These are phyloP conservation scores for Phytophthora sansomeana DNA, from an alignment of 352 stramenopile species.

Conservation along the genomic window DNA sequence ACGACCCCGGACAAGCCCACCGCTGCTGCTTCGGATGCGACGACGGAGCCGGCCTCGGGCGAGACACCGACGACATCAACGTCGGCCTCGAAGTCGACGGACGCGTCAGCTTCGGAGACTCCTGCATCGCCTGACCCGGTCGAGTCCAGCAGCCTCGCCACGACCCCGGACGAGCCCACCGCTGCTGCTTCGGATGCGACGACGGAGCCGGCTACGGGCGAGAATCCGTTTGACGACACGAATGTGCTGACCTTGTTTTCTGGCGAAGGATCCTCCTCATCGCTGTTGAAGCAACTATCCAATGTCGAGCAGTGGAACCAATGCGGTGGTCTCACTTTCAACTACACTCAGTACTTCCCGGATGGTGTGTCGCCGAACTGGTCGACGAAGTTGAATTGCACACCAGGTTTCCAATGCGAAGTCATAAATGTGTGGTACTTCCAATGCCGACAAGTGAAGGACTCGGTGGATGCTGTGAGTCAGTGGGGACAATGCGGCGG, in stretches of 20 bases:
- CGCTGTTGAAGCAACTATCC: not conserved
- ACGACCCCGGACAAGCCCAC: not conserved
- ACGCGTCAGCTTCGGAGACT: not conserved
- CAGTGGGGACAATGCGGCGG: conserved; percentile 43
- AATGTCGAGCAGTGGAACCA: conserved; percentile 32
- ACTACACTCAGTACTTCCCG: conserved; percentile 38
- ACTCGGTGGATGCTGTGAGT: conserved; percentile 13
- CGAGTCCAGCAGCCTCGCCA: not conserved
- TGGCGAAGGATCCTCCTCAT: no score
- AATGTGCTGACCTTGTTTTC: no score
- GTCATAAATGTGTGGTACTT: conserved; percentile 48
- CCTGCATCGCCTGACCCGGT: not conserved
- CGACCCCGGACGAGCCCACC: not conserved
- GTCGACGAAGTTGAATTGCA: conserved; percentile 32
- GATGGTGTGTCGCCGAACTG: conserved; percentile 16
- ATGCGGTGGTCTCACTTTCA: conserved; percentile 39
- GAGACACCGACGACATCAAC: not conserved
- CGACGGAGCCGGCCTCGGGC: conserved; percentile 1
- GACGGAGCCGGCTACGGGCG: not conserved
- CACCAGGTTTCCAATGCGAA: conserved; percentile 38
- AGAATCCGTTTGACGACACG: no score
- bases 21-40: not conserved
- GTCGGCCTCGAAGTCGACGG: not conserved
- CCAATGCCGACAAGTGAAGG: conserved; percentile 35
- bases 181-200: not conserved